phyloP scores from a whole-genome alignment of 495 filamentous ascomycete species.

The Lasiosphaeris hirsuta region DNA sequence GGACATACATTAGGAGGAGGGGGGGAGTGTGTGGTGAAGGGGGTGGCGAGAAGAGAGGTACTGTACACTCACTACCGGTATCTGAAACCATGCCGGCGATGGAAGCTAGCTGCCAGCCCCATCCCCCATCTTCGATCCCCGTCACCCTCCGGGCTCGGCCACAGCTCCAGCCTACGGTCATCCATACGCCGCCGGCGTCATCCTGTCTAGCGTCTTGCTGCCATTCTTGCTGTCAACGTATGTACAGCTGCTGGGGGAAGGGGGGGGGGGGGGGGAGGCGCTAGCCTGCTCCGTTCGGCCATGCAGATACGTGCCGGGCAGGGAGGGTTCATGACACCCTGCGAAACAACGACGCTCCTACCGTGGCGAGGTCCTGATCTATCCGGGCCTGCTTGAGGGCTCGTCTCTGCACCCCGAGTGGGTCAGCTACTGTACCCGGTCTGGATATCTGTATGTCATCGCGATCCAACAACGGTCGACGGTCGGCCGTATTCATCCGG shows the following conservation, averaged over 20 bases:
- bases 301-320: slow-evolving; percentile 11
- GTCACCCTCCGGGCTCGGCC: background rate
- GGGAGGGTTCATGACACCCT: slow-evolving; percentile 5
- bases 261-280: background rate
- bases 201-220: too few relatives aligned
- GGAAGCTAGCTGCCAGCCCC: background rate
- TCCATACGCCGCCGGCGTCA: too few relatives aligned
- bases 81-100: background rate
- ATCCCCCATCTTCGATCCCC: background rate
- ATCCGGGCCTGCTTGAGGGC: background rate
- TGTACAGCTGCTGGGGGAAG: background rate
- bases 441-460: too few relatives aligned
- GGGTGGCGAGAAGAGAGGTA: too few relatives aligned
- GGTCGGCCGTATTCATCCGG: too few relatives aligned
- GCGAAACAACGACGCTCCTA: background rate
- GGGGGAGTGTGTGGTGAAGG: too few relatives aligned
- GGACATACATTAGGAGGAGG: background rate
- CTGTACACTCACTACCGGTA: too few relatives aligned
- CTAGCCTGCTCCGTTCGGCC: background rate
- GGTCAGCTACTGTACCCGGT: too few relatives aligned
- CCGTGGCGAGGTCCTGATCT: background rate
- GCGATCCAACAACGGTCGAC: too few relatives aligned
- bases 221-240: too few relatives aligned
- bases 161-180: too few relatives aligned
- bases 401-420: background rate